A percentile compares a stretch with the other conserved stretches of the same genome.
Evolutionary conservation across 306 rosid species (phyloP).

Genomic region (Rosa lucieae): DNA sequence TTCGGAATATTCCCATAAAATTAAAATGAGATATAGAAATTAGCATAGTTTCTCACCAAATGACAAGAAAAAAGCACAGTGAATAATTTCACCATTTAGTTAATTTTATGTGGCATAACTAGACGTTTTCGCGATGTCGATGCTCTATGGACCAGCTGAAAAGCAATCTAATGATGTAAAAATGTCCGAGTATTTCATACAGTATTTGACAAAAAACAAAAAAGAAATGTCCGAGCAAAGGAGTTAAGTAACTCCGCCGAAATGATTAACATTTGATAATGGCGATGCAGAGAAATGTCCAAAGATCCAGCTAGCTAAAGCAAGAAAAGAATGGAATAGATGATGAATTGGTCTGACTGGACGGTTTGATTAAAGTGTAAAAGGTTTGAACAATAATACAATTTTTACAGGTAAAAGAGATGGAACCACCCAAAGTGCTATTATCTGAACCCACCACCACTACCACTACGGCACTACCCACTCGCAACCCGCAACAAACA

Average conservation of each 20-base stretch:
- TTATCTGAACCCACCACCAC: conserved; percentile 26
- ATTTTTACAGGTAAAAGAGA: conserved; percentile 26
- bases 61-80: neutral
- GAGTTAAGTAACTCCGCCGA: neutral
- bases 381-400: conserved; percentile 34
- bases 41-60: neutral
- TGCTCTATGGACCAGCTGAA: too few relatives aligned
- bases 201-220: neutral
- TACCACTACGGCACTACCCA: neutral
- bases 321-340: conserved; percentile 5
- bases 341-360: conserved; percentile 21
- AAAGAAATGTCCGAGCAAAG: neutral
- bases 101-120: too few relatives aligned
- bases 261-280: neutral
- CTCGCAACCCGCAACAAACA: neutral
- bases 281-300: neutral
- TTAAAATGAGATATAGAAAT: neutral
- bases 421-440: conserved; percentile 8
- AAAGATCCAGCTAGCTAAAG: conserved; percentile 20
- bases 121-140: too few relatives aligned
- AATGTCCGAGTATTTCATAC: neutral
- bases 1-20: neutral
- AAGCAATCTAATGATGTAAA: too few relatives aligned
- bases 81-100: neutral
- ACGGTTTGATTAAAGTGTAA: neutral